Evolutionary conservation across 768 basidiomycete genomes (phyloP).

Genomic region (Ramaria rubella): DNA sequence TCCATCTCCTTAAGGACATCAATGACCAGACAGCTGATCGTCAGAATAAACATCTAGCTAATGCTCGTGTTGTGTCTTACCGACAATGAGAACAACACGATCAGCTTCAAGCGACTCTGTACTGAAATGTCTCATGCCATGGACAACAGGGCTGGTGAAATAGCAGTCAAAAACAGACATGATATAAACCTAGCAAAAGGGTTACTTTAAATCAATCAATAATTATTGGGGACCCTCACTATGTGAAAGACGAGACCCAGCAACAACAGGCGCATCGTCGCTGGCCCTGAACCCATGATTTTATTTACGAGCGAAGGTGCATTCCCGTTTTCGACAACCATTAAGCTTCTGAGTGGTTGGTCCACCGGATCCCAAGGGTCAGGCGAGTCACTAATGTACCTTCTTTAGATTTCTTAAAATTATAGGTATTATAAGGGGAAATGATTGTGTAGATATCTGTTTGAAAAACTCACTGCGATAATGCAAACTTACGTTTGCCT

Average conservation of each 20-base stretch:
- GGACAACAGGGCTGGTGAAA: constrained; percentile 76
- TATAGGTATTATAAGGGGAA: too few relatives aligned
- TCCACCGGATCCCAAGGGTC: too few relatives aligned
- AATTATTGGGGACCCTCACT: constrained; percentile 20
- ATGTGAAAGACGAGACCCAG: constrained; percentile 71
- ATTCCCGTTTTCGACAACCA: background rate
- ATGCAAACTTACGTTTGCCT: too few relatives aligned
- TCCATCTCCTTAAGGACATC: constrained; percentile 70
- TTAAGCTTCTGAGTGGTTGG: too few relatives aligned
- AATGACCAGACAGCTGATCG: too few relatives aligned
- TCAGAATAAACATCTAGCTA: background rate
- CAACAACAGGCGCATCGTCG: constrained; percentile 29
- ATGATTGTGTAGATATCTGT: too few relatives aligned
- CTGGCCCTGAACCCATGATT: too few relatives aligned
- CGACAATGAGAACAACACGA: constrained; percentile 74
- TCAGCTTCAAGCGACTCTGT: constrained; percentile 47
- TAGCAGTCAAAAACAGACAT: constrained; percentile 68
- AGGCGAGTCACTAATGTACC: too few relatives aligned
- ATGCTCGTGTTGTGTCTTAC: constrained; percentile 34
- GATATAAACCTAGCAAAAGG: constrained; percentile 11
- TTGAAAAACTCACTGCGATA: too few relatives aligned
- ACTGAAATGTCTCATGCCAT: constrained; percentile 61
- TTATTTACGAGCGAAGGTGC: too few relatives aligned
- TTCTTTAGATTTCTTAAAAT: too few relatives aligned
- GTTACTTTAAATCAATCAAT: background rate